Base-by-base conservation (phyloP, 257 asterid genomes). In the Coffea canephora region DNA sequence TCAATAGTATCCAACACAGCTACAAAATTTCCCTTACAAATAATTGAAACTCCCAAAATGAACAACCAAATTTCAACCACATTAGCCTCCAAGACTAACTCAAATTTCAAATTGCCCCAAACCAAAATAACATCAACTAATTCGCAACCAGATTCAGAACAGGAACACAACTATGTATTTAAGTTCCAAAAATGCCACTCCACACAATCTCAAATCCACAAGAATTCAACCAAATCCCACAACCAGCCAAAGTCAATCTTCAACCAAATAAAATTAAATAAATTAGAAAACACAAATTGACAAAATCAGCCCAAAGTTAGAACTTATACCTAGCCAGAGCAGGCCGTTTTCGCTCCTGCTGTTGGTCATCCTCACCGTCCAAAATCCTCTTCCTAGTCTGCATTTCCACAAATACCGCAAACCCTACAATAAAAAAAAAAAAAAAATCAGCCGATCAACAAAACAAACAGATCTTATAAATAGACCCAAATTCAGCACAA, bases 331-430 rank as follows among this genome's bases (percentile, higher is more conserved):
- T 84, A 79, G 91, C 91, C 77, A 89, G 79, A 87, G 90, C 92
- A 72, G 92, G 91, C 46, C 92, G 78, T 76, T 87, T 89, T 62
- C 89, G 84, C 82, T 87, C 97, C 7, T 86, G 97, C 83, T 89
- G 96, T 82, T 88, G 88, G 69, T 85, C 96, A 57, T 73, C 96
- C 61, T 88, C 91, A 57, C 89, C 88, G 46, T 95, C 98, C 89
- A 91, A 85, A 80, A 85, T 87, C 90, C 99, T 89, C 89, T 95
- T 94, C 89, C 99, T 91, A 45, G 97, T 93, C 87, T 91, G 97
- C 99, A 95, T 95, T 88, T 83, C 69, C 87, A 79, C 84, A 77
- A 77, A 69, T 39, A 54, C 39, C 69, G 85, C 74, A 76, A 64
- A 64, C 55, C 52, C 72, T 70, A 43, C 66, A 36, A 31, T 68